These are phyloP conservation scores for Coemansia asiatica DNA, from an alignment of 192 early-diverging fungal genomes.

Conservation along the genomic window DNA sequence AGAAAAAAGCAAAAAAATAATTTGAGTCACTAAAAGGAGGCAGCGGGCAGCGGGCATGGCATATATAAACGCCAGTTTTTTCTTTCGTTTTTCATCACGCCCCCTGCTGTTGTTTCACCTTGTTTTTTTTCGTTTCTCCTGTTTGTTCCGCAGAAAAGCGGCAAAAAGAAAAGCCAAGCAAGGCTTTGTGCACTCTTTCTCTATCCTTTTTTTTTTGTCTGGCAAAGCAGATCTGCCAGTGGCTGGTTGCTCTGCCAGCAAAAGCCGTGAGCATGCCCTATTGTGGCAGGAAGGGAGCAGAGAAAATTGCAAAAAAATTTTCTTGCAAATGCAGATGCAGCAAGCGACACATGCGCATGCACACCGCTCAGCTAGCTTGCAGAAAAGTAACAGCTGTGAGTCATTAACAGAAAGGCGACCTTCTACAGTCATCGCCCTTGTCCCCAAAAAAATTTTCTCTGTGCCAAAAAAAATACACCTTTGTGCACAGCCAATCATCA, in stretches of 20 bases:
- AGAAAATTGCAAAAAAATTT: too few relatives aligned
- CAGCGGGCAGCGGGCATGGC: background rate
- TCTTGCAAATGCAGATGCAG: too few relatives aligned
- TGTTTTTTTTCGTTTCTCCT: slow-evolving; percentile 3
- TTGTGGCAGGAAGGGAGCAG: too few relatives aligned
- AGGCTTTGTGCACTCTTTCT: background rate
- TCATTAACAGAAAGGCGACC: background rate
- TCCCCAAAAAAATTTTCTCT: slow-evolving; percentile 6
- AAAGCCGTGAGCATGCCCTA: too few relatives aligned
- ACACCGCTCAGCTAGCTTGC: too few relatives aligned
- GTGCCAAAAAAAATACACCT: background rate
- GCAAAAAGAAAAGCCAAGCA: slow-evolving; percentile 1
- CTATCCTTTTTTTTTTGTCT: background rate
- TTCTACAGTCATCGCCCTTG: background rate
- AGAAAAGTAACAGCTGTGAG: background rate
- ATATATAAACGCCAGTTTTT: slow-evolving; percentile 13
- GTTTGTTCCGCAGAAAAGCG: background rate
- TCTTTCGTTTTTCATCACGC: background rate
- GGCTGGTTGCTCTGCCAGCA: background rate
- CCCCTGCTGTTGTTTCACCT: background rate
- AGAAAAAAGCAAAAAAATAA: slow-evolving; percentile 4
- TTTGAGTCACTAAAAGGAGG: slow-evolving; percentile 25
- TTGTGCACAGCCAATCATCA: slow-evolving; percentile 1
- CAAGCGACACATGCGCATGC: too few relatives aligned
- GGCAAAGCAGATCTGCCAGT: slow-evolving; percentile 3